Conservation (phyloP, 805 yeast genomes). For the Saccharomyces paradoxus region DNA sequence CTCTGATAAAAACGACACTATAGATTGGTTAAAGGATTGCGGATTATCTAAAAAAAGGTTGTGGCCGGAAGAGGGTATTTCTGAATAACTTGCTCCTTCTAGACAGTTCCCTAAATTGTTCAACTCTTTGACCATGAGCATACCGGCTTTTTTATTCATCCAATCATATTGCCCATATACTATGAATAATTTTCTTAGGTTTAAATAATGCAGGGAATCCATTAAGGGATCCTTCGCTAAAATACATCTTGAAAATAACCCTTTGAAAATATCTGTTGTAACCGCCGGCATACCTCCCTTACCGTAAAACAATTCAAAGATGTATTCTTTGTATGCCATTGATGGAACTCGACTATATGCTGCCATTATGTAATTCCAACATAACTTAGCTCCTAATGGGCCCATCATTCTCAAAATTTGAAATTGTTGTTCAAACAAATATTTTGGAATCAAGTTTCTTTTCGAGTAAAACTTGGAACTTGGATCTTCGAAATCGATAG, state of each 20-base stretch:
- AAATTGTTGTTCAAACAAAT: conserved; percentile 35
- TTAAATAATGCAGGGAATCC: conserved; percentile 42
- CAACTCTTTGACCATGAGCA: conserved; percentile 12
- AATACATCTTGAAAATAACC: conserved; percentile 27
- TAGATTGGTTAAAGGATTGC: conserved; percentile 40
- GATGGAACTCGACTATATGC: conserved; percentile 27
- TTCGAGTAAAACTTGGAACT: conserved; percentile 33
- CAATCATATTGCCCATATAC: conserved; percentile 66
- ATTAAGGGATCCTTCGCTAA: conserved; percentile 57
- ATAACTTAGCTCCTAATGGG: conserved; percentile 35
- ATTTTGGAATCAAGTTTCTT: conserved; percentile 24
- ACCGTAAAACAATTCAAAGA: conserved; percentile 14
- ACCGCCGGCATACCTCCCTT: conserved; percentile 6
- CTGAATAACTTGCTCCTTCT: conserved; percentile 11
- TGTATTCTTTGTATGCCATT: conserved; percentile 22
- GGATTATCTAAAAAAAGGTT: conserved; percentile 68
- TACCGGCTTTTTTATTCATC: conserved; percentile 57
- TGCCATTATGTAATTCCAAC: conserved; percentile 27
- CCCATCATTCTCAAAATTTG: conserved; percentile 40
- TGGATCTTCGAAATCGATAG: conserved; percentile 34
- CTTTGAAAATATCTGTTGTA: conserved; percentile 23
- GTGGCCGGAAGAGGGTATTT: conserved; percentile 53
- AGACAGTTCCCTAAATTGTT: conserved; percentile 4
- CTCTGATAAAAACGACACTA: conserved; percentile 29
- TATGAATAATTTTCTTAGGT: conserved; percentile 32